These are phyloP conservation scores for Colletotrichum truncatum DNA, from an alignment of 2,329 filamentous ascomycete genomes.

Conservation along the genomic window DNA sequence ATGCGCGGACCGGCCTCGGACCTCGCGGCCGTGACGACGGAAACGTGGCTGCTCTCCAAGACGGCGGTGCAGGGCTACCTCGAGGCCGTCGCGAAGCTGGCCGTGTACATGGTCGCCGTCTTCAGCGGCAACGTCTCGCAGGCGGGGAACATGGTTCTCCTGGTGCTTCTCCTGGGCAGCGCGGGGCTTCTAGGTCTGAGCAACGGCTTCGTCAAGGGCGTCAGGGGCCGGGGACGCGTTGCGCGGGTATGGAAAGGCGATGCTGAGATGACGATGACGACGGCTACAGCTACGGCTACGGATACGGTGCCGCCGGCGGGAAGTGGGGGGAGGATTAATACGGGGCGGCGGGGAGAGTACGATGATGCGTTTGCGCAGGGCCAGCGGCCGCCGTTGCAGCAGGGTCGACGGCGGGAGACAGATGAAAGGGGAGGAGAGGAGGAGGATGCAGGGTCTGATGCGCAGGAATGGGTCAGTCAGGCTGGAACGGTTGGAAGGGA, in stretches of 20 bases:
- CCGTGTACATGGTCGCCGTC: conserved; percentile 66
- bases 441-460: too few relatives aligned
- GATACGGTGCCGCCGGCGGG: neutral
- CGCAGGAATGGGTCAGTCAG: conserved; percentile 7
- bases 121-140: conserved; percentile 65
- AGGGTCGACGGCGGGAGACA: neutral
- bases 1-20: conserved; percentile 64
- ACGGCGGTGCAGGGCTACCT: conserved; percentile 60
- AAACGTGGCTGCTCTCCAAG: conserved; percentile 63
- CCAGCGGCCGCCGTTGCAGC: neutral
- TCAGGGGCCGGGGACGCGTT: conserved; percentile 62
- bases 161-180: conserved; percentile 60
- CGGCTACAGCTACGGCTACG: too few relatives aligned
- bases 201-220: conserved; percentile 56
- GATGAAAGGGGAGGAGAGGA: neutral
- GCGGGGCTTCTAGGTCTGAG: conserved; percentile 63
- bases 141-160: conserved; percentile 59
- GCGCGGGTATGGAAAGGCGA: conserved; percentile 37
- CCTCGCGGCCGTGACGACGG: conserved; percentile 67
- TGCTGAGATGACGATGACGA: neutral
- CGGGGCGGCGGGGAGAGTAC: neutral
- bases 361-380: neutral
- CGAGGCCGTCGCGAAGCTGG: conserved; percentile 61
- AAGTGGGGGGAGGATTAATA: neutral
- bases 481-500: conserved; percentile 11